These are phyloP conservation scores for Porphyridium purpureum DNA, from an alignment of 23 red algal genomes.

Conservation along the genomic window DNA sequence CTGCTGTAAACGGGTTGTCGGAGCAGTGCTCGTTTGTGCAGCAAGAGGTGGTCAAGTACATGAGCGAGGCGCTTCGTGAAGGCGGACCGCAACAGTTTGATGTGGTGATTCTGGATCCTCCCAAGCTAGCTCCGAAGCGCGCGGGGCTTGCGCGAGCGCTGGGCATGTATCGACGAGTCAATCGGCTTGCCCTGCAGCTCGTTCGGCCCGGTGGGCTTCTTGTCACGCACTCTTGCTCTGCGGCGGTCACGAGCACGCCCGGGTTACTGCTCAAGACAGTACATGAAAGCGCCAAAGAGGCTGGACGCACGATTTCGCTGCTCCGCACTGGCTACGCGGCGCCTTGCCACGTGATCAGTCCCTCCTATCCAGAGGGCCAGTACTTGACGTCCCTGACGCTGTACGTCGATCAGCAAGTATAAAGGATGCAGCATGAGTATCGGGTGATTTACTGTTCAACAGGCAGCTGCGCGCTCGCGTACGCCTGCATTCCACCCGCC, in stretches of 20 bases:
- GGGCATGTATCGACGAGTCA: slow-evolving; percentile 20
- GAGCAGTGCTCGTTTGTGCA: slow-evolving; percentile 9
- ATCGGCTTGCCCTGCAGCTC: slow-evolving; percentile 11
- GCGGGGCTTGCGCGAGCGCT: slow-evolving; percentile 7
- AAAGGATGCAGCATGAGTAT: too few species aligned
- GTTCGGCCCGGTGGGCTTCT: slow-evolving; percentile 17
- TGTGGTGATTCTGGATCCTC: slow-evolving; percentile 34
- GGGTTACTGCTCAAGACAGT: slow-evolving; percentile 12
- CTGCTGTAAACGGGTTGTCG: slow-evolving; percentile 10
- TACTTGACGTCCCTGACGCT: slow-evolving; percentile 19
- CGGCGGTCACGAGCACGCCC: slow-evolving; percentile 13
- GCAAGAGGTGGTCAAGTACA: slow-evolving; percentile 11
- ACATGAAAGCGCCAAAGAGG: slow-evolving; percentile 3
- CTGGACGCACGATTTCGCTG: slow-evolving; percentile 20
- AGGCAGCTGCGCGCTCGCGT: too few species aligned
- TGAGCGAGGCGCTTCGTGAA: slow-evolving; percentile 1
- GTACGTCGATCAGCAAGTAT: too few species aligned
- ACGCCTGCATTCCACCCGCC: too few species aligned
- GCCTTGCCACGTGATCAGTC: slow-evolving; percentile 18
- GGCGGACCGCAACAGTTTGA: slow-evolving; percentile 5
- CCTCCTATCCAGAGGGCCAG: slow-evolving; percentile 1
- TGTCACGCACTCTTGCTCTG: slow-evolving; percentile 28
- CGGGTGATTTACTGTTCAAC: too few species aligned
- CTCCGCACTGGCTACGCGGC: slow-evolving; percentile 14
- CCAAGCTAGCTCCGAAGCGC: slow-evolving; percentile 28